Evolutionary conservation across 129 eudicot genomes (phyloP), one percentile per base, ranked within the genome.

Genomic region (Flaveria sonorensis): DNA sequence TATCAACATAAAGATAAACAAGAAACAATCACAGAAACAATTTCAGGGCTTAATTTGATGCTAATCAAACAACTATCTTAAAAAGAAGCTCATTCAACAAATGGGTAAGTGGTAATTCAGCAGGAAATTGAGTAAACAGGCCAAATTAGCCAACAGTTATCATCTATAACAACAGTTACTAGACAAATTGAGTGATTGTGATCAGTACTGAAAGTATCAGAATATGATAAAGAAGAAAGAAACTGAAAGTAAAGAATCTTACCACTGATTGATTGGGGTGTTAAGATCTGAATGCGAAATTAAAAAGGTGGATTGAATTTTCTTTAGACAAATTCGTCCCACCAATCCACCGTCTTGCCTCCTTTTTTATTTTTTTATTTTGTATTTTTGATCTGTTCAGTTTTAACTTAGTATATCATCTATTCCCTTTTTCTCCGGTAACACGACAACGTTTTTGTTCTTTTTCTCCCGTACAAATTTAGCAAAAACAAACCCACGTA

Each of bases 161-260:
- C 65, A 50, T 61, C 20, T 36, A 32, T 8, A 4, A 18, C 0
- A 39, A 4, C 51, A n/a, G 50, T 3, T 28, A 36, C 7, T 18
- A 66, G 3, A 30, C 68, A 28, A 0, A 63, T 28, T 61, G 11
- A 19, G 52, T 67, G 39, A 24, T 55, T 39, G 39, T 14, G 55
- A 51, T 20, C 60, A 53, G 67, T 30, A 36, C 6, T 19, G 40
- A 36, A 36, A 56, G 57, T 14, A 68, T 52, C 3, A 11, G 10
- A 32, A 30, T n/a, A 32, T 13, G 2, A 57, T n/a, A 18, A 7
- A 71, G 62, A 78, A 71, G 26, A 5, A 59, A 36, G 21, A 20
- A 79, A 61, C 16, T 20, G 74, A 72, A 80, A 73, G 79, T 9
- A 73, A 80, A 61, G 80, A 66, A 66, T 73, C 48, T 80, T 23